Base-by-base conservation (phyloP, 2,329 filamentous ascomycete genomes). In the Catunica adiposa region DNA sequence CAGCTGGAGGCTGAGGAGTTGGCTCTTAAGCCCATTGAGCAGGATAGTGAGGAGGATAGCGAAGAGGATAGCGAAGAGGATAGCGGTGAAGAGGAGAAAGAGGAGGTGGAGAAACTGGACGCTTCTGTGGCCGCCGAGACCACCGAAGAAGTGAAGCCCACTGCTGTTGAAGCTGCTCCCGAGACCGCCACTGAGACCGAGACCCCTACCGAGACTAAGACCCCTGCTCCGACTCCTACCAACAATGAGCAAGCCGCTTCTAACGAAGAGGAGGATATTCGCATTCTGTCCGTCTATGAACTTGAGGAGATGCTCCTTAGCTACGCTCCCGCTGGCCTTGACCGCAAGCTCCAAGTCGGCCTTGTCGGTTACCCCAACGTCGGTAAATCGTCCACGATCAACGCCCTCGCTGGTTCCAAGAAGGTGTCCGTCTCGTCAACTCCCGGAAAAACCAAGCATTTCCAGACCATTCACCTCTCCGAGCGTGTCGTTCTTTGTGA, bases 321-420 rank as follows among this genome's bases (percentile, higher is more conserved):
- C 62, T 83, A 94, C 66, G 79, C 72, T 7, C 74, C 80, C 26
- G 69, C 71, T 58, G 69, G 73, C 56, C 66, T 71, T 63, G 72
- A 73, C 48, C 70, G 69, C 60, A 96, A 94, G 68, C 83, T 89
- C 3, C 82, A 88, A 61, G 92, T 98, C 62, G 92, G 92, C 63
- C 75, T 98, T 20, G 92, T 98, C 38, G 92, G 92, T 58, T 98
- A 98, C 70, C 92, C 92, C 64, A 98, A 98, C 71, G 92, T 98
- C 60, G 92, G 92, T 71, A 98, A 98, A 72, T 98, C 94, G 1
- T 96, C 89, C 51, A 98, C 92, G 15, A 98, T 98, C 76, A 98
- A 98, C 72, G 90, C 92, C 44, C 78, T 98, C n/a, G 89, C 97
- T 58, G 94, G 94, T 53, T 83, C 92, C 56, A 98, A 97, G 73